Percentiles rank a stretch among this genome's conserved stretches.
Conservation (phyloP, 2,329 filamentous ascomycete species). For the Phialocephala subalpina region DNA sequence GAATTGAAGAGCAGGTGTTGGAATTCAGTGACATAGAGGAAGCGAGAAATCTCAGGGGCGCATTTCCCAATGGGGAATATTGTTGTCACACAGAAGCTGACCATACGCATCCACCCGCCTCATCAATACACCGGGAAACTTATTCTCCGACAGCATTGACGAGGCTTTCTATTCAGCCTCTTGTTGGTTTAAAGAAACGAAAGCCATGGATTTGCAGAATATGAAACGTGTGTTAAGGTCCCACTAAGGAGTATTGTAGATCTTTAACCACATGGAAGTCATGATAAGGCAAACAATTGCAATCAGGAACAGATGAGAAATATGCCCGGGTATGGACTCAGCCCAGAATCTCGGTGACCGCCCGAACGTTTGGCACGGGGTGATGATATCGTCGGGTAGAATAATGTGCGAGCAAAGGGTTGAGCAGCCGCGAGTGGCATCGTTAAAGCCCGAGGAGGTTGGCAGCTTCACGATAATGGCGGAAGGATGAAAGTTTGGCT, state of each 20-base stretch:
- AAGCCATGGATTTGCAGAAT: background rate
- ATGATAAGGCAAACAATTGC: background rate
- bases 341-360: slow-evolving; percentile 3
- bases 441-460: background rate
- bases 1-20: background rate
- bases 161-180: background rate
- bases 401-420: background rate
- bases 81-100: slow-evolving; percentile 3
- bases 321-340: background rate
- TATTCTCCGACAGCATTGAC: background rate
- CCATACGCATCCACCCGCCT: background rate
- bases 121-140: slow-evolving; percentile 6
- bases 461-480: background rate
- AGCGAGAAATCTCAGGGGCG: background rate
- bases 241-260: background rate
- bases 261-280: slow-evolving; percentile 4
- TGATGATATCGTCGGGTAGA: background rate
- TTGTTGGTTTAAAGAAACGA: background rate
- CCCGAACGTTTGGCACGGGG: background rate
- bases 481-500: slow-evolving; percentile 4
- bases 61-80: slow-evolving; percentile 11
- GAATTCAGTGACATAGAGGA: background rate
- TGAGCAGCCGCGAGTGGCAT: background rate
- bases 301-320: slow-evolving; percentile 10
- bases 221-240: background rate